Percentiles rank a stretch among this genome's conserved stretches.
phyloP scores from a whole-genome alignment of 2,329 filamentous ascomycete species.

The Fusarium protoensiforme region DNA sequence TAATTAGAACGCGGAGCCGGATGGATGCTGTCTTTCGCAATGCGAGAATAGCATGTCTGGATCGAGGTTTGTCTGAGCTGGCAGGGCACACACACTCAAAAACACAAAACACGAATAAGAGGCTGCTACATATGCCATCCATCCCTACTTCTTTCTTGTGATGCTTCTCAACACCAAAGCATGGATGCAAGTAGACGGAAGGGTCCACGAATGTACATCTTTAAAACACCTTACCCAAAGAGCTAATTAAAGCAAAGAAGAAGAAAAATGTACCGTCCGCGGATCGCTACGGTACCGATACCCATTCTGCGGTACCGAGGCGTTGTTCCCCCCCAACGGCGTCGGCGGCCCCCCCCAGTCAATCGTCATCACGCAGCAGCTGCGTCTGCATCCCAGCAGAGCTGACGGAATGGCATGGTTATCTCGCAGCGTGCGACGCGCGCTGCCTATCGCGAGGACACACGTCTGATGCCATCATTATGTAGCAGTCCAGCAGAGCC shows the following conservation, averaged over 20 bases:
- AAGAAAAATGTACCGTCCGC: slow-evolving; percentile 7
- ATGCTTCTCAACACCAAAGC: neutral
- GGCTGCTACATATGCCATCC: neutral
- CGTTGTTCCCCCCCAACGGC: slow-evolving; percentile 11
- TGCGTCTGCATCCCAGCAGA: slow-evolving; percentile 3
- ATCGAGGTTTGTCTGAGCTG: slow-evolving; percentile 17
- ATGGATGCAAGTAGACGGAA: slow-evolving; percentile 1
- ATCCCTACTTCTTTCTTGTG: neutral
- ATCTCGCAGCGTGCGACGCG: slow-evolving; percentile 1
- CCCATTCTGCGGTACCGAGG: slow-evolving; percentile 36
- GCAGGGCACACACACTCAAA: neutral
- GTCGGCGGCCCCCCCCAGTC: neutral
- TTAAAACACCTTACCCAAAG: slow-evolving; percentile 13
- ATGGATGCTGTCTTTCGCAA: neutral
- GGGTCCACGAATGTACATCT: slow-evolving; percentile 1
- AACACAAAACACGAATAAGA: slow-evolving; percentile 15
- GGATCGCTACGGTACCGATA: slow-evolving; percentile 31
- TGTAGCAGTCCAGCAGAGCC: slow-evolving; percentile 17
- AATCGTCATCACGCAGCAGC: slow-evolving; percentile 40
- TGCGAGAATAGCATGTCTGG: slow-evolving; percentile 6
- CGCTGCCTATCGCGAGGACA: slow-evolving; percentile 22
- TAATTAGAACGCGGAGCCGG: neutral
- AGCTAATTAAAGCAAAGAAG: slow-evolving; percentile 12
- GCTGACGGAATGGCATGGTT: slow-evolving; percentile 20
- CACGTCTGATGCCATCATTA: slow-evolving; percentile 36